Evolutionary conservation across 75 land plant genomes (phyloP).

Genomic region (Gnetum montanum): DNA sequence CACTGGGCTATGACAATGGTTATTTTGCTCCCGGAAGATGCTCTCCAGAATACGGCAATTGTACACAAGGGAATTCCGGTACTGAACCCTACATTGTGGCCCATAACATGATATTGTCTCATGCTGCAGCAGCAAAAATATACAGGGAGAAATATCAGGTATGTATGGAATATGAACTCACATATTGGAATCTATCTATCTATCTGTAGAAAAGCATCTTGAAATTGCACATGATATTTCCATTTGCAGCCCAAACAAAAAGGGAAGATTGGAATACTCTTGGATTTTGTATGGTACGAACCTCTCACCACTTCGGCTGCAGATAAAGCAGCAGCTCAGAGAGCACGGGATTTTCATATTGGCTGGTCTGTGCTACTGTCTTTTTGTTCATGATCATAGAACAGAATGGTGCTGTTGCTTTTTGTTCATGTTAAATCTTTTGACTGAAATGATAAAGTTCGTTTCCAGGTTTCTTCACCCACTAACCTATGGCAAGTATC

Average conservation of each 20-base stretch:
- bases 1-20: slow-evolving; percentile 76
- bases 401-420: neutral
- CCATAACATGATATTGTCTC: slow-evolving; percentile 54
- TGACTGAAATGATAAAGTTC: too few relatives aligned
- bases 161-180: neutral
- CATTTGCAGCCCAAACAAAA: slow-evolving; percentile 41
- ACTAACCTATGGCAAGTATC: slow-evolving; percentile 60
- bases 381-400: slow-evolving; percentile 1
- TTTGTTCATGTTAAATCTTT: neutral
- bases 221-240: too few relatives aligned
- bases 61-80: slow-evolving; percentile 59
- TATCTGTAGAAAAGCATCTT: neutral
- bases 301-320: slow-evolving; percentile 51
- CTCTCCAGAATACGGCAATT: slow-evolving; percentile 50
- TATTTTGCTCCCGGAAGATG: slow-evolving; percentile 71
- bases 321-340: slow-evolving; percentile 65
- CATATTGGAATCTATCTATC: neutral
- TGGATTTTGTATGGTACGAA: slow-evolving; percentile 81
- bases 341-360: slow-evolving; percentile 65
- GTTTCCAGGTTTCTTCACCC: slow-evolving; percentile 63
- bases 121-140: slow-evolving; percentile 64
- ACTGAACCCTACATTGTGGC: slow-evolving; percentile 80
- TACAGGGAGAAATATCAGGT: slow-evolving; percentile 68
- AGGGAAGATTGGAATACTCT: slow-evolving; percentile 65
- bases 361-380: slow-evolving; percentile 37